Evolutionary conservation across 257 asterid genomes (phyloP), one percentile per base, ranked within the genome.

Genomic region (Striga asiatica): DNA sequence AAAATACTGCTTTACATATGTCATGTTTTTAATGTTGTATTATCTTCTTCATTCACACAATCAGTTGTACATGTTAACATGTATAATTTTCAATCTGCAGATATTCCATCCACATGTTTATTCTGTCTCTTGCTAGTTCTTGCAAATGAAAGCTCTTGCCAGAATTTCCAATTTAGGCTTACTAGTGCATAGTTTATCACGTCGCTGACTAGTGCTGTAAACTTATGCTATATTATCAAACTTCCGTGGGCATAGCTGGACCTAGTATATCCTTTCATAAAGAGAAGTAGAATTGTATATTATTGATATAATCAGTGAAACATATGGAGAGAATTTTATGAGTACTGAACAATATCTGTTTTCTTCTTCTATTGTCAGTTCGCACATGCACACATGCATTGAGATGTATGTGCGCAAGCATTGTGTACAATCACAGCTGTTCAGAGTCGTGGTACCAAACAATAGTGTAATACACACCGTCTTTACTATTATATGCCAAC

Each of bases 191-290:
- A 25, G 9, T 45, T 45, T 32, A 10, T 41, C 54, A 55, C 46
- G 53, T 34, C 24, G 50, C 25, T 52, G 24, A 32, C 25, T n/a
- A 42, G 62, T 32, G 28, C 45, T 32, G 18, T n/a, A 22, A 25
- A n/a, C n/a, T 42, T 37, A 7, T 50, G 27, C 27, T 47, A 39
- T 50, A 38, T 51, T 50, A 23, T 59, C 34, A 52, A 45, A 53
- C 20, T 24, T 41, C 31, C 50, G 37, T 29, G 14, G 29, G 50
- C 46, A n/a, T 48, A 45, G 46, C 56, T 37, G 27, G 63, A 54
- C 31, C 48, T 32, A 20, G 52, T 14, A 39, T n/a, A n/a, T n/a
- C n/a, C n/a, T n/a, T n/a, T n/a, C n/a, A n/a, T n/a, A n/a, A n/a
- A n/a, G n/a, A n/a, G n/a, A n/a, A n/a, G n/a, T n/a, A n/a, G n/a